Evolutionary conservation across 2,329 filamentous ascomycete species (phyloP).

Genomic region (Ophiosphaerella herpotricha): DNA sequence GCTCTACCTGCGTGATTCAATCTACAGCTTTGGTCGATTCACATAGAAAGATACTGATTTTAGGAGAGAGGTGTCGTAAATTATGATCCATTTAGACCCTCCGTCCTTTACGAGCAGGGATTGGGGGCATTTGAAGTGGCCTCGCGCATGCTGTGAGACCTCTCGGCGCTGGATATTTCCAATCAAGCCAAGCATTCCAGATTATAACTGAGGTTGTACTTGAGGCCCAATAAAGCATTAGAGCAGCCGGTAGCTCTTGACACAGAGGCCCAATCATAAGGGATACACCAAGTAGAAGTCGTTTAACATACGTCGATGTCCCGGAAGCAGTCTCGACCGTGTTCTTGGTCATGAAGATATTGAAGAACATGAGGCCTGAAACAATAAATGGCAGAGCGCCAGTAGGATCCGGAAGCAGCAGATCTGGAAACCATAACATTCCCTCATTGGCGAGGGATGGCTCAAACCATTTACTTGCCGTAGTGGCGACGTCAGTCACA

Average conservation of each 20-base stretch:
- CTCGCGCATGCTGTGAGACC: slow-evolving; percentile 33
- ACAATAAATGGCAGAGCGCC: slow-evolving; percentile 56
- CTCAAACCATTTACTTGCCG: slow-evolving; percentile 46
- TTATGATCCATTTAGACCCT: slow-evolving; percentile 1
- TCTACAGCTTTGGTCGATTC: neutral
- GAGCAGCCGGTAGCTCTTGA: slow-evolving; percentile 44
- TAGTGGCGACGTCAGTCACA: slow-evolving; percentile 9
- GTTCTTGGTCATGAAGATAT: slow-evolving; percentile 45
- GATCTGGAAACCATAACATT: slow-evolving; percentile 64
- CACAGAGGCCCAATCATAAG: slow-evolving; percentile 39
- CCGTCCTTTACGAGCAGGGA: slow-evolving; percentile 5
- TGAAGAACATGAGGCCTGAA: slow-evolving; percentile 55
- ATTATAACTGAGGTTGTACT: slow-evolving; percentile 42
- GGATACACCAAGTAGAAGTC: slow-evolving; percentile 33
- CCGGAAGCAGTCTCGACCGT: slow-evolving; percentile 15
- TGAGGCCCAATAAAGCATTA: slow-evolving; percentile 49
- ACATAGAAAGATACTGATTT: neutral
- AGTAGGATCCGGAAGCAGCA: slow-evolving; percentile 59
- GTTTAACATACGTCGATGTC: slow-evolving; percentile 26
- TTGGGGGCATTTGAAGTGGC: slow-evolving; percentile 29
- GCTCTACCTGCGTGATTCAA: neutral
- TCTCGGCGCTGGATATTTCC: slow-evolving; percentile 31
- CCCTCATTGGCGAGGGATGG: slow-evolving; percentile 60
- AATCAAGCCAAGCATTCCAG: slow-evolving; percentile 41
- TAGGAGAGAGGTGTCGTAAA: too few species aligned